These are phyloP conservation scores for Sordariomycetes sp. DNA, from an alignment of 2,329 filamentous ascomycete species.

Conservation along the genomic window DNA sequence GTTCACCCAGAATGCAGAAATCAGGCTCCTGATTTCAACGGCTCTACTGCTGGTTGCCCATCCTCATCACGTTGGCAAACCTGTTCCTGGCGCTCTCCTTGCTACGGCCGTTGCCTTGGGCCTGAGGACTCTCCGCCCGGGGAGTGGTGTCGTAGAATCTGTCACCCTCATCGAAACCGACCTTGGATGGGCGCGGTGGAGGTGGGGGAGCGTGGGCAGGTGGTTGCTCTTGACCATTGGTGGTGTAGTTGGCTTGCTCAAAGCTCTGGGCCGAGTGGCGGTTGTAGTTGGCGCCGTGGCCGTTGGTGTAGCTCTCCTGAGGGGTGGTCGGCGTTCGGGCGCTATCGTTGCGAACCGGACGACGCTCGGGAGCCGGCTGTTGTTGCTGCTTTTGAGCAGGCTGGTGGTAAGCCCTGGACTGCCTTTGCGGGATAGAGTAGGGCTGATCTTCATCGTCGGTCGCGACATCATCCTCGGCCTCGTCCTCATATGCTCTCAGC, in stretches of 20 bases:
- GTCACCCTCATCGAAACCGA: conserved; percentile 23
- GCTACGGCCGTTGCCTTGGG: conserved; percentile 6
- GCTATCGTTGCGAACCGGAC: conserved; percentile 5
- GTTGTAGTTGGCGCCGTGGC: conserved; percentile 3
- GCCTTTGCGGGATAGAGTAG: neutral
- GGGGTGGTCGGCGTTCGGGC: conserved; percentile 7
- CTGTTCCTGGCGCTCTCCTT: conserved; percentile 22
- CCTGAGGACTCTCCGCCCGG: conserved; percentile 7
- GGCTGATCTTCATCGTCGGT: conserved; percentile 21
- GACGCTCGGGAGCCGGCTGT: conserved; percentile 9
- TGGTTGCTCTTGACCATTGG: conserved; percentile 8
- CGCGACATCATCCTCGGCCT: conserved; percentile 18
- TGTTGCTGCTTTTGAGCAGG: conserved; percentile 8
- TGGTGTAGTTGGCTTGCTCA: conserved; percentile 9
- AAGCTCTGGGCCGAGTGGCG: conserved; percentile 19
- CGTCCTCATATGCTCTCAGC: conserved; percentile 28
- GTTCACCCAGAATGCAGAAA: too few species aligned
- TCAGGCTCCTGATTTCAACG: too few species aligned
- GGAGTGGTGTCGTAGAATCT: conserved; percentile 19
- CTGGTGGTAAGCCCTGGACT: conserved; percentile 2
- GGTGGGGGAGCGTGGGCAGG: conserved; percentile 20
- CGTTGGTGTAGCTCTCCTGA: neutral
- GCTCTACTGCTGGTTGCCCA: too few species aligned
- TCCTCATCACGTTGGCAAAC: conserved; percentile 22
- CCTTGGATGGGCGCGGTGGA: conserved; percentile 26